Conservation (phyloP, 73 alveolate genomes). For the Paramecium pentaurelia region DNA sequence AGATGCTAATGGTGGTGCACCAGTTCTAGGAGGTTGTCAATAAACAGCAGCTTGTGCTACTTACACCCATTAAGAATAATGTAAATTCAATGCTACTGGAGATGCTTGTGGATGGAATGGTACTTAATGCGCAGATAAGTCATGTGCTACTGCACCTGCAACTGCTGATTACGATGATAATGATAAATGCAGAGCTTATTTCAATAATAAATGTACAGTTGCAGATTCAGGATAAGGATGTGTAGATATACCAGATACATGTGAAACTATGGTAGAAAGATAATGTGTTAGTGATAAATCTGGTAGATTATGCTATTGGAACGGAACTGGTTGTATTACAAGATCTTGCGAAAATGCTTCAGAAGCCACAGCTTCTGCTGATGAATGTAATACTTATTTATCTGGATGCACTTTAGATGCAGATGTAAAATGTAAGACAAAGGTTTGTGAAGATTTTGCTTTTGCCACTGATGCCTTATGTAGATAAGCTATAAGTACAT, state of each 20-base stretch:
- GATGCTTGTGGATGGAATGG: background rate
- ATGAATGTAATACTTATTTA: background rate
- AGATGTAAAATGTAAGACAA: background rate
- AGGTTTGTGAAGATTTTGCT: background rate
- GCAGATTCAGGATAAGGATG: background rate
- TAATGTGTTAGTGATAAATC: background rate
- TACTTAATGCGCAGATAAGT: background rate
- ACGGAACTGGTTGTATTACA: background rate
- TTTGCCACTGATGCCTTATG: background rate
- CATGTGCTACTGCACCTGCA: background rate
- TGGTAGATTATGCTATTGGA: background rate
- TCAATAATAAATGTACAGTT: background rate
- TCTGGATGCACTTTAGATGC: background rate
- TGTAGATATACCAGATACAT: background rate
- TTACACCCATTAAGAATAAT: background rate
- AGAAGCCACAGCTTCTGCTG: background rate
- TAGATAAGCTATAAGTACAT: background rate
- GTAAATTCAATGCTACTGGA: background rate
- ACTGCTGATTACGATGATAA: background rate
- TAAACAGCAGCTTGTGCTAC: background rate
- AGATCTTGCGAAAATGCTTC: background rate
- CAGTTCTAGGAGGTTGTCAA: background rate
- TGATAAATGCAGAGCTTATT: background rate
- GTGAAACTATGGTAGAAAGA: background rate
- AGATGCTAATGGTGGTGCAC: background rate